A percentile compares a stretch with the other conserved stretches of the same genome.
These are phyloP conservation scores for Leptomonas seymouri DNA, from an alignment of 208 protist species.

Conservation along the genomic window DNA sequence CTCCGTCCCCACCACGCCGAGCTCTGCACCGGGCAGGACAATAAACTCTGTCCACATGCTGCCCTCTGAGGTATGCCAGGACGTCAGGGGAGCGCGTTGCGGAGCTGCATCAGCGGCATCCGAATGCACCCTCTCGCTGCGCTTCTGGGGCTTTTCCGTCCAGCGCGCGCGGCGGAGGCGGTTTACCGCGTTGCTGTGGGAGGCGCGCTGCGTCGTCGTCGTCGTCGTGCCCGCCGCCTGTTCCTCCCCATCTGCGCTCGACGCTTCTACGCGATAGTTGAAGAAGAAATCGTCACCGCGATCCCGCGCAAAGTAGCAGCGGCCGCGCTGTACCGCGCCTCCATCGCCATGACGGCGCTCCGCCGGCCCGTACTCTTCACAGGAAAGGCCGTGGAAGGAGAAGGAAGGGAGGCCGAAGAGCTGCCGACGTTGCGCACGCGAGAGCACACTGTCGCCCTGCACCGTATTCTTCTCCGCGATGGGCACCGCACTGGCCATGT, in stretches of 20 bases:
- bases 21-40: constrained; percentile 4
- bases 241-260: background rate
- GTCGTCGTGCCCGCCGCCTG: background rate
- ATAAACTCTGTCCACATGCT: constrained; percentile 22
- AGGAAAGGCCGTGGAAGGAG: constrained; percentile 30
- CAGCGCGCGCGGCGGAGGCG: background rate
- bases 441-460: constrained; percentile 1
- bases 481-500: background rate
- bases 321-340: constrained; percentile 10
- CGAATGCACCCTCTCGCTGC: background rate
- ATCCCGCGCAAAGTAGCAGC: constrained; percentile 33
- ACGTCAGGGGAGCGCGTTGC: background rate
- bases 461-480: background rate
- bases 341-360: constrained; percentile 5
- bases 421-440: constrained; percentile 5
- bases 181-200: background rate
- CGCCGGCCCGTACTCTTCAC: constrained; percentile 33
- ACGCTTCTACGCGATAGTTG: constrained; percentile 19
- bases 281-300: constrained; percentile 29
- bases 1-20: constrained; percentile 11
- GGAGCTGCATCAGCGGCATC: background rate
- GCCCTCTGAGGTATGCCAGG: constrained; percentile 5
- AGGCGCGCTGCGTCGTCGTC: background rate
- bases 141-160: background rate
- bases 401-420: constrained; percentile 17